Percentiles rank a stretch among this genome's conserved stretches.
phyloP scores from a whole-genome alignment of 2,329 filamentous ascomycete genomes.

The Scedosporium boydii region DNA sequence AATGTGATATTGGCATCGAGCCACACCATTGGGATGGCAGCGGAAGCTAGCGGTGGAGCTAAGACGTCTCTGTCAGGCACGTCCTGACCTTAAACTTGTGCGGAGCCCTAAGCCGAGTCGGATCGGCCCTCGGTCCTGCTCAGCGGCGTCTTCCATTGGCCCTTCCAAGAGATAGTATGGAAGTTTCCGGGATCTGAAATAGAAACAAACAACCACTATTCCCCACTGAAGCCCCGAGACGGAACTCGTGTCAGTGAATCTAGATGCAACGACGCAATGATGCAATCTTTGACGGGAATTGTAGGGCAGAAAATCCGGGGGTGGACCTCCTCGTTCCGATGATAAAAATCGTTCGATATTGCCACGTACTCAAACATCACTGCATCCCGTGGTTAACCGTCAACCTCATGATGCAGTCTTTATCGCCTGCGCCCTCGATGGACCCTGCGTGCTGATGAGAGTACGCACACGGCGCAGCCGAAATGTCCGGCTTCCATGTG shows the following conservation, averaged over 20 bases:
- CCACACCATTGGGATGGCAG: neutral
- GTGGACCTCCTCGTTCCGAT: conserved; percentile 1
- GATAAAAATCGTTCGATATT: neutral
- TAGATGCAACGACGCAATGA: neutral
- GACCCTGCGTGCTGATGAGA: too few species aligned
- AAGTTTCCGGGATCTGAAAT: conserved; percentile 2
- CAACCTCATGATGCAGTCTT: neutral
- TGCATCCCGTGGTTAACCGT: neutral
- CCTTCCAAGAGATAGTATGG: neutral
- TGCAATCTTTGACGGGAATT: conserved; percentile 3
- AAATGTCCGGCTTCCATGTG: too few species aligned
- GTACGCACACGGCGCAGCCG: too few species aligned
- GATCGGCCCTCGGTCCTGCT: neutral
- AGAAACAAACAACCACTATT: neutral
- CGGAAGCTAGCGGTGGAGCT: neutral
- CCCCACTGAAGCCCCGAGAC: neutral
- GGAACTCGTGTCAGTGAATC: neutral
- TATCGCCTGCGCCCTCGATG: too few species aligned
- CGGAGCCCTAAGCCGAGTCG: neutral
- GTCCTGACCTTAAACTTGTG: neutral
- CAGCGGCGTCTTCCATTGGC: conserved; percentile 1
- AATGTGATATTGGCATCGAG: neutral
- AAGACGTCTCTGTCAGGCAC: neutral
- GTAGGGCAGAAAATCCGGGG: conserved; percentile 8
- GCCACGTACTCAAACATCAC: neutral